A percentile compares a stretch with the other conserved stretches of the same genome.
phyloP scores from a whole-genome alignment of 129 eudicot species.

The Scalesia atractyloides region DNA sequence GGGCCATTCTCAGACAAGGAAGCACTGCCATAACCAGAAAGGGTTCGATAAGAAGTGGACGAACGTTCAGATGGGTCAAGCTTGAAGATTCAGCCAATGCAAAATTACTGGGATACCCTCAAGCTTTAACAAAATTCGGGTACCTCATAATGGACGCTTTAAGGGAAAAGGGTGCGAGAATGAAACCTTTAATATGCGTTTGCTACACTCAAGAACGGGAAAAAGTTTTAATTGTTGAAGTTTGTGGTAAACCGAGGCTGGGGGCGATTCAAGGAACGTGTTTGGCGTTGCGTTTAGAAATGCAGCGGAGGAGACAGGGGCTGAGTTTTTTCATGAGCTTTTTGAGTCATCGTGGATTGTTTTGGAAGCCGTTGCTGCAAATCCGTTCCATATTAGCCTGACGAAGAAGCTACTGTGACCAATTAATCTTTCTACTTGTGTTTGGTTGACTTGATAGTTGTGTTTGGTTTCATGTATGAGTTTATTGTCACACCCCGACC shows the following conservation, averaged over 20 bases:
- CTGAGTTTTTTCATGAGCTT: conserved; percentile 82
- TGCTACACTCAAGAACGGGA: conserved; percentile 64
- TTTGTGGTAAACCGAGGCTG: conserved; percentile 84
- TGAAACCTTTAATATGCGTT: conserved; percentile 85
- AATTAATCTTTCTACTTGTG: background rate
- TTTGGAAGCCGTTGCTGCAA: conserved; percentile 70
- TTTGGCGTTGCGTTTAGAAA: conserved; percentile 90
- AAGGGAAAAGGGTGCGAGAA: conserved; percentile 80
- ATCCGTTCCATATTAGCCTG: conserved; percentile 78
- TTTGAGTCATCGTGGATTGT: conserved; percentile 94
- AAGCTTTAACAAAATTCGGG: conserved; percentile 87
- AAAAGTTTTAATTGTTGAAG: conserved; percentile 77
- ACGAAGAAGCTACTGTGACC: conserved; percentile 64
- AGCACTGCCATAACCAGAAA: conserved; percentile 82
- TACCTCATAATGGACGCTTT: conserved; percentile 92
- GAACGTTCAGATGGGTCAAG: conserved; percentile 91
- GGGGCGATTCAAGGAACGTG: conserved; percentile 91
- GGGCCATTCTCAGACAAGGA: conserved; percentile 92
- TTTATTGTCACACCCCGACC: too few species aligned
- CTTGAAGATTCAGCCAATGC: conserved; percentile 82
- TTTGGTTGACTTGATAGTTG: conserved; percentile 14
- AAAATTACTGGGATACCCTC: conserved; percentile 72
- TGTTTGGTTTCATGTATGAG: too few species aligned
- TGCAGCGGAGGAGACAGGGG: conserved; percentile 72
- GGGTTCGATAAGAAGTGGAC: conserved; percentile 85